Evolutionary conservation across 1,139 yeast genomes (phyloP).

Genomic region (Scheffersomyces titani): DNA sequence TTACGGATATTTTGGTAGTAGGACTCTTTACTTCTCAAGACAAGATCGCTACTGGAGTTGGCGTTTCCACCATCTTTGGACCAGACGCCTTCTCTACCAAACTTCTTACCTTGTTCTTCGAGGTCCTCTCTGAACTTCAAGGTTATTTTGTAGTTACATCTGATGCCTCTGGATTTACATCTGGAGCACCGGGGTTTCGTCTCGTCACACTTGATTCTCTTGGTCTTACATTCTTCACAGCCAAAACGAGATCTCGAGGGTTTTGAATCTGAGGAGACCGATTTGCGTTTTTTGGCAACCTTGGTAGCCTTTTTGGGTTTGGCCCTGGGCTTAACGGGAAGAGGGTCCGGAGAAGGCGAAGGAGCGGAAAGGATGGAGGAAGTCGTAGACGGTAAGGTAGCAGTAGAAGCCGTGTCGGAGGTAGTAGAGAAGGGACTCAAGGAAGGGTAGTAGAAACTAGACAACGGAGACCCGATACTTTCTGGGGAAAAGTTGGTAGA

Average conservation of each 20-base stretch:
- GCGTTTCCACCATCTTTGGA: constrained; percentile 12
- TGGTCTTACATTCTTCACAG: constrained; percentile 18
- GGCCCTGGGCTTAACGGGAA: background rate
- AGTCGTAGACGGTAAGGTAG: background rate
- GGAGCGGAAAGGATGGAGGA: background rate
- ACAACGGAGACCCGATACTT: constrained; percentile 1
- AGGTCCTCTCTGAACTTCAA: constrained; percentile 33
- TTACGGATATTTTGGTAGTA: constrained; percentile 16
- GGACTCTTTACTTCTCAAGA: constrained; percentile 12
- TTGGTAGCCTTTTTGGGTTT: background rate
- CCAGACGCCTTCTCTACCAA: constrained; percentile 38
- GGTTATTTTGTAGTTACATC: constrained; percentile 24
- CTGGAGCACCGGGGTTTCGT: constrained; percentile 40
- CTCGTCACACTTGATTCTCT: constrained; percentile 45
- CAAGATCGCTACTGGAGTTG: constrained; percentile 5
- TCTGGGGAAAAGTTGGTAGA: constrained; percentile 1
- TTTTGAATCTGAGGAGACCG: background rate
- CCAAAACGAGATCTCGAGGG: constrained; percentile 12
- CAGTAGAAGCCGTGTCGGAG: background rate
- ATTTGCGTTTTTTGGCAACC: background rate
- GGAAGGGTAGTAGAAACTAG: background rate
- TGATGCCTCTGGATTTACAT: constrained; percentile 30
- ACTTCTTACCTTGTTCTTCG: constrained; percentile 27
- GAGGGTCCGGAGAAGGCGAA: background rate
- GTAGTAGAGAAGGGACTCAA: background rate